Base-by-base conservation (phyloP, 306 rosid species). In the Rosa persica region DNA sequence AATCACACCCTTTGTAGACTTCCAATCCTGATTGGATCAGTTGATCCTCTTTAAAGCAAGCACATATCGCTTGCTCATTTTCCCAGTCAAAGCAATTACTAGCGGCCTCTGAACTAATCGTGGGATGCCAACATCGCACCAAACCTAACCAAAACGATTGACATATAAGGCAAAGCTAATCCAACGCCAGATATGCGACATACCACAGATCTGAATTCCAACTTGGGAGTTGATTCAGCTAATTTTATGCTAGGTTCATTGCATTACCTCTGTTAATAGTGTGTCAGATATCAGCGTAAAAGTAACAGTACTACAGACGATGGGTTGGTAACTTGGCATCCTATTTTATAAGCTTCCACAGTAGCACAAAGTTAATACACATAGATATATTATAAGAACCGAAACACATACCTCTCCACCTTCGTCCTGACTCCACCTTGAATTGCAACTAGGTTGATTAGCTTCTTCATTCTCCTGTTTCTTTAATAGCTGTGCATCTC, bases 401-500 rank as follows among this genome's bases (percentile, higher is more conserved):
- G n/a, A 40, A 42, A 73, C 1, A 51, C 25, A 43, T 90, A 94
- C 98, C 98, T 92, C 90, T 19, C 97, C 97, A 40, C 98, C 98
- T 72, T 92, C 92, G 12, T 80, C 89, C 82, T 94, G 95, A 82
- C 96, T 94, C 98, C 98, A 94, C 80, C 89, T 94, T 22, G 98
- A 94, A 86, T 80, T 94, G 89, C 98, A 94, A 49, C 82, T 19
- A 51, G 97, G 92, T 76, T 71, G 94, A 83, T 92, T 92, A 67
- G 93, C 92, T 85, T 94, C 98, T 83, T 94, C 98, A 6, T 52
- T 82, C 83, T 94, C 89, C 89, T 92, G 98, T 85, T 94, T 90
- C 82, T 94, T 90, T 85, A 88, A 82, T 81, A 94, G 98, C 74
- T 94, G 98, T 70, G 92, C 85, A 27, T 97, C 97, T 89, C 97